Evolutionary conservation across 371 early-diverging fungal species (phyloP).

Genomic region (Lichtheimia ramosa): DNA sequence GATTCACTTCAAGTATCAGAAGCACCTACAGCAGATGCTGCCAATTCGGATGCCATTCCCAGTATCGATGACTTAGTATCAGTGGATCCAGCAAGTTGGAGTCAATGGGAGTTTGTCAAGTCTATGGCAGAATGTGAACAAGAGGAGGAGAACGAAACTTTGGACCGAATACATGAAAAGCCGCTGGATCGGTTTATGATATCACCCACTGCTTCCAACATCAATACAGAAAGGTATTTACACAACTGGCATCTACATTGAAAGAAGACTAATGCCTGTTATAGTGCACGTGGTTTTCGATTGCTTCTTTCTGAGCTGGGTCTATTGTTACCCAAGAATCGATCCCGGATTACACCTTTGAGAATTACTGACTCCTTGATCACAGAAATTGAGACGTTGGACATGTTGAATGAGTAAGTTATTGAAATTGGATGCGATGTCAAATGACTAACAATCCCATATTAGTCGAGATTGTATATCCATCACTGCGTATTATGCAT

Average conservation of each 20-base stretch:
- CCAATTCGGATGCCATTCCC: constrained; percentile 41
- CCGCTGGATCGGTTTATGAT: constrained; percentile 8
- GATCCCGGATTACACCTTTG: constrained; percentile 61
- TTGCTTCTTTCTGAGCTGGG: constrained; percentile 70
- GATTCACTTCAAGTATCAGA: not conserved
- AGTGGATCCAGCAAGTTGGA: constrained; percentile 29
- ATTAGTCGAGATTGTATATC: constrained; percentile 74
- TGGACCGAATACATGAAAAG: not conserved
- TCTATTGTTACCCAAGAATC: constrained; percentile 55
- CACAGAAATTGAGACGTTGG: constrained; percentile 67
- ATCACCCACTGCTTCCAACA: constrained; percentile 17
- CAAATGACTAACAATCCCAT: not conserved
- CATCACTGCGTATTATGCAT: constrained; percentile 63
- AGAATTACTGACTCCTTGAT: constrained; percentile 60
- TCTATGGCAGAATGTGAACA: constrained; percentile 30
- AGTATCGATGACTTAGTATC: constrained; percentile 37
- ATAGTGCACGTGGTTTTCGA: constrained; percentile 56
- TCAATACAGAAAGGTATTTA: constrained; percentile 25
- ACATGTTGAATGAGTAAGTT: constrained; percentile 68
- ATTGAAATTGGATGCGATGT: no score
- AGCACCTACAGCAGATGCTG: constrained; percentile 15
- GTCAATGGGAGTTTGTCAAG: constrained; percentile 34
- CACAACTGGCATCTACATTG: not conserved
- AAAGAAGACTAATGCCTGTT: not conserved
- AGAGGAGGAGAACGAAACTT: constrained; percentile 13